Conservation (phyloP, 2,329 filamentous ascomycete genomes). For the Diaporthe vexans region DNA sequence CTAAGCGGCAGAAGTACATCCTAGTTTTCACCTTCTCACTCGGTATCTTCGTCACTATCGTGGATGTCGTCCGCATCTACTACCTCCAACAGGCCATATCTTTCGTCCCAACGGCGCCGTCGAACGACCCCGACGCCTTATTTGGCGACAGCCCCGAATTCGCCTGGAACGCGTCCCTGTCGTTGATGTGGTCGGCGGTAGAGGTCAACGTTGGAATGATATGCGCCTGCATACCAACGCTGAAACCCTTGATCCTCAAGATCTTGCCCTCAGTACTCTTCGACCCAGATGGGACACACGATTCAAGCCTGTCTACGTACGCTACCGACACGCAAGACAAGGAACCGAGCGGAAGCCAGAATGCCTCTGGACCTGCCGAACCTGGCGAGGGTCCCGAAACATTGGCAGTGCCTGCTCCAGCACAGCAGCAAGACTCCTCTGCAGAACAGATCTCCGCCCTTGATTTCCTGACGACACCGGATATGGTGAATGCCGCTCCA, state of each 20-base stretch:
- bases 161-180: conserved; percentile 82
- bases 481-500: conserved; percentile 44
- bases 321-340: conserved; percentile 45
- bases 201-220: conserved; percentile 93
- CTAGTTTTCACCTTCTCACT: conserved; percentile 88
- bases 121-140: conserved; percentile 55
- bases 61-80: conserved; percentile 91
- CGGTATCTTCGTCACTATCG: conserved; percentile 87
- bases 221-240: conserved; percentile 90
- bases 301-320: conserved; percentile 47
- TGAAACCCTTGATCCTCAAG: conserved; percentile 85
- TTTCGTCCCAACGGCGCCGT: conserved; percentile 54
- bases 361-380: conserved; percentile 12
- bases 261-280: conserved; percentile 70
- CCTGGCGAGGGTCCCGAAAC: conserved; percentile 4
- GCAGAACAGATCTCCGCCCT: conserved; percentile 52
- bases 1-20: conserved; percentile 88
- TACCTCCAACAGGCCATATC: conserved; percentile 83
- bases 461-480: conserved; percentile 63
- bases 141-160: conserved; percentile 69
- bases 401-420: neutral
- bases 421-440: conserved; percentile 6
- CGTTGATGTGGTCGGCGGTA: conserved; percentile 94
- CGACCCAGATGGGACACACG: conserved; percentile 62
- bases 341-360: conserved; percentile 7